Conservation (phyloP, 2,329 filamentous ascomycete species). For the Fusarium mangiferae region DNA sequence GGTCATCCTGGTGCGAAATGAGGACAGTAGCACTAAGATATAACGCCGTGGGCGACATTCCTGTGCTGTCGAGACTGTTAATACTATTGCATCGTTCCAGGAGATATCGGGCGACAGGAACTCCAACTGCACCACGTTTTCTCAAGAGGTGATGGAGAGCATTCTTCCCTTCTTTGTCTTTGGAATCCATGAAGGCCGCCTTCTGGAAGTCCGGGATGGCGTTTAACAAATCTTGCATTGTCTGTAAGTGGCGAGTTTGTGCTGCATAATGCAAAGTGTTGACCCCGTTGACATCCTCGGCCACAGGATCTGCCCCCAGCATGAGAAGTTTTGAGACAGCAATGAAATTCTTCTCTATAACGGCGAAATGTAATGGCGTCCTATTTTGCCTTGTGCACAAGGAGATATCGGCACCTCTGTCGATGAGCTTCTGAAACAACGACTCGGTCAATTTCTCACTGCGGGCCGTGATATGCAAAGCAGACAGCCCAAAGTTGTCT, state of each 20-base stretch:
- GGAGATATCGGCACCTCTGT: not conserved
- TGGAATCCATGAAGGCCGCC: not conserved
- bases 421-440: not conserved
- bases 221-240: not conserved
- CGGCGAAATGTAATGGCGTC: not conserved
- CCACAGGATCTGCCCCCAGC: not conserved
- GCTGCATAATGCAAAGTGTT: not conserved
- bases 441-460: not conserved
- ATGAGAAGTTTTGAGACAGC: not conserved
- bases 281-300: not conserved
- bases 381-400: not conserved
- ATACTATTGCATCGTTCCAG: not conserved
- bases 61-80: not conserved
- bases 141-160: not conserved
- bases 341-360: not conserved
- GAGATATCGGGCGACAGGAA: not conserved
- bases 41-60: not conserved
- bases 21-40: not conserved
- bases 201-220: not conserved
- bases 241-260: not conserved
- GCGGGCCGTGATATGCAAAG: not conserved
- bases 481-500: not conserved
- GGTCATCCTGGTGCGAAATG: rapidly evolving
- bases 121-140: not conserved
- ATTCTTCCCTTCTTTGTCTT: not conserved